A percentile compares a stretch with the other conserved stretches of the same genome.
Evolutionary conservation across 139 green algal species (phyloP).

Genomic region (Chlamydomonas applanata): DNA sequence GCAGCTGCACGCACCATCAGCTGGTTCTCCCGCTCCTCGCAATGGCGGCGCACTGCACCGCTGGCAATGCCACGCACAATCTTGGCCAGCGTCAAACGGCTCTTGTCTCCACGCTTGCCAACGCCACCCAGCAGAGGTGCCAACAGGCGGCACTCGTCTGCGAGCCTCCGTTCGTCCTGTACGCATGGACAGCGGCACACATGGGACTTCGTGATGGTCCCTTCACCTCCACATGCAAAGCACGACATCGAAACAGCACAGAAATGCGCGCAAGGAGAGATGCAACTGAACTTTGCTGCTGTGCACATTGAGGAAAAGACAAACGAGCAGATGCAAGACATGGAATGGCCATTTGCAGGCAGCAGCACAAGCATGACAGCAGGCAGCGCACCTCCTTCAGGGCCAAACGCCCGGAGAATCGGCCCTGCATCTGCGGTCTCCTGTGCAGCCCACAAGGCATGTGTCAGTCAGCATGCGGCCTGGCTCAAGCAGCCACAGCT

Average conservation of each 20-base stretch:
- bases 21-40: conserved; percentile 29
- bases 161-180: conserved; percentile 68
- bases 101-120: conserved; percentile 66
- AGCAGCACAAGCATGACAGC: too few species aligned
- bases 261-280: too few species aligned
- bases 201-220: too few species aligned
- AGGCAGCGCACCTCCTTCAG: conserved; percentile 56
- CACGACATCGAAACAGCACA: too few species aligned
- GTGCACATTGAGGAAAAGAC: too few species aligned
- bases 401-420: conserved; percentile 60
- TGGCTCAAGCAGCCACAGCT: too few species aligned
- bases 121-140: conserved; percentile 68
- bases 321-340: too few species aligned
- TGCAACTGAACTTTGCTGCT: too few species aligned
- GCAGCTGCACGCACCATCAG: conserved; percentile 30
- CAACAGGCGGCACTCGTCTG: conserved; percentile 74
- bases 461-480: too few species aligned
- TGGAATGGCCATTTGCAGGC: too few species aligned
- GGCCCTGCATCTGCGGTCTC: conserved; percentile 39
- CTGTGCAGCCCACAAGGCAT: conserved; percentile 1
- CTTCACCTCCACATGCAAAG: too few species aligned
- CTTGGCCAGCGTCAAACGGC: conserved; percentile 74
- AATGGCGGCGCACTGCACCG: conserved; percentile 49
- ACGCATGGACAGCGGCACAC: too few species aligned
- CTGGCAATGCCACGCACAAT: conserved; percentile 79